These are phyloP conservation scores for Aspergillus egyptiacus DNA, from an alignment of 495 filamentous ascomycete species.

Conservation along the genomic window DNA sequence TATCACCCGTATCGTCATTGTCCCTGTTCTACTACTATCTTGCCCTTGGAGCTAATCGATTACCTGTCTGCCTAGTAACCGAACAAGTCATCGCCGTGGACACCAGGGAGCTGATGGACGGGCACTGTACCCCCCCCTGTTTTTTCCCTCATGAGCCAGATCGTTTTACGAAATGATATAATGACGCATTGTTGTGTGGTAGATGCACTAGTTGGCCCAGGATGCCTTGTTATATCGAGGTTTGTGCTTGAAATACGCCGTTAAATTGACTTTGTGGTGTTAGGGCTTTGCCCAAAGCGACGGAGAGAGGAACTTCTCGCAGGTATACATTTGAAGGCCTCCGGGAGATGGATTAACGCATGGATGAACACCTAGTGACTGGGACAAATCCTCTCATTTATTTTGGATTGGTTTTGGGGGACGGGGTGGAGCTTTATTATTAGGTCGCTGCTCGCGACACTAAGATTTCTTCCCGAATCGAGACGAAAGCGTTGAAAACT, in stretches of 20 bases:
- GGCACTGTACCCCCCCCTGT: neutral
- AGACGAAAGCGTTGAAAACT: conserved; percentile 61
- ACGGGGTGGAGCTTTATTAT: neutral
- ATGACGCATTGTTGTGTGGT: neutral
- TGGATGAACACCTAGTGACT: too few relatives aligned
- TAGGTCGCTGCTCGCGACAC: neutral
- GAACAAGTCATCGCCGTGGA: neutral
- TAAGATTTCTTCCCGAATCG: conserved; percentile 63
- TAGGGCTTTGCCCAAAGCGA: neutral
- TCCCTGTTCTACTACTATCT: conserved; percentile 2
- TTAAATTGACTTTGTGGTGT: neutral
- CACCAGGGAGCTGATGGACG: neutral
- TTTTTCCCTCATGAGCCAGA: too few relatives aligned
- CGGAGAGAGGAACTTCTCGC: neutral
- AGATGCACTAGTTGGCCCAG: neutral
- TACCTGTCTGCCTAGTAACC: too few relatives aligned
- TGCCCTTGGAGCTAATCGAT: neutral
- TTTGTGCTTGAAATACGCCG: neutral
- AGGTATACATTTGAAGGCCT: neutral
- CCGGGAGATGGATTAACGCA: neutral
- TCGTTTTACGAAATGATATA: too few relatives aligned
- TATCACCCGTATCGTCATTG: neutral
- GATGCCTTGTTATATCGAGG: neutral
- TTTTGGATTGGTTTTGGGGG: neutral
- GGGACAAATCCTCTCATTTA: too few relatives aligned